Conservation (phyloP, 371 early-diverging fungal genomes). For the Mortierella sp. region DNA sequence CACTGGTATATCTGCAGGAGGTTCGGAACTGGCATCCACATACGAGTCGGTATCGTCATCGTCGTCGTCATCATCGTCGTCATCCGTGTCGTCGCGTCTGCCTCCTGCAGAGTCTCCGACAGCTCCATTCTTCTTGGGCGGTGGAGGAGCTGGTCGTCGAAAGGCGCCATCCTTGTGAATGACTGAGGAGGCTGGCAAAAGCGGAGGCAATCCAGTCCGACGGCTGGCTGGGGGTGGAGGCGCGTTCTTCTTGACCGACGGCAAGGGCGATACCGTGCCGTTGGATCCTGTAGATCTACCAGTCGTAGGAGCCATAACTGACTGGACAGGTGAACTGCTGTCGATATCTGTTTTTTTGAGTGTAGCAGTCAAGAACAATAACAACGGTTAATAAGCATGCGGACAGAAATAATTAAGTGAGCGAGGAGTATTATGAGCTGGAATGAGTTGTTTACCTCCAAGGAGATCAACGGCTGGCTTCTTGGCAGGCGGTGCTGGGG, state of each 20-base stretch:
- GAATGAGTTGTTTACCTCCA: conserved; percentile 24
- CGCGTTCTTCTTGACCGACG: conserved; percentile 5
- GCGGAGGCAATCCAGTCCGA: conserved; percentile 11
- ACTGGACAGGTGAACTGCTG: neutral
- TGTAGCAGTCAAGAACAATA: neutral
- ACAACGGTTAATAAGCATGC: neutral
- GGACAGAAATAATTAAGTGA: neutral
- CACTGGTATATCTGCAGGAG: neutral
- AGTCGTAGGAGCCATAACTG: neutral
- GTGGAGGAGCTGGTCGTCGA: conserved; percentile 43
- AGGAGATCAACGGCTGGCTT: conserved; percentile 41
- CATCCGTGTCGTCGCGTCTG: conserved; percentile 14
- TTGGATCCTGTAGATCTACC: neutral
- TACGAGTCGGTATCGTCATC: neutral
- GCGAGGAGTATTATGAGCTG: neutral
- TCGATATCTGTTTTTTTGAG: neutral
- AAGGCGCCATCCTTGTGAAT: conserved; percentile 27
- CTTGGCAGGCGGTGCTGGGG: conserved; percentile 19
- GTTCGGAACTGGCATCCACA: neutral
- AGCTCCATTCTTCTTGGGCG: conserved; percentile 18
- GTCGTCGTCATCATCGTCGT: conserved; percentile 18
- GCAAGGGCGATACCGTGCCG: neutral
- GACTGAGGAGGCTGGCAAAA: conserved; percentile 26
- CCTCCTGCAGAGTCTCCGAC: neutral
- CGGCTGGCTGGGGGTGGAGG: conserved; percentile 43